A percentile compares a stretch with the other conserved stretches of the same genome.
Conservation (phyloP, 306 rosid genomes). For the Gastrolobium villosum region DNA sequence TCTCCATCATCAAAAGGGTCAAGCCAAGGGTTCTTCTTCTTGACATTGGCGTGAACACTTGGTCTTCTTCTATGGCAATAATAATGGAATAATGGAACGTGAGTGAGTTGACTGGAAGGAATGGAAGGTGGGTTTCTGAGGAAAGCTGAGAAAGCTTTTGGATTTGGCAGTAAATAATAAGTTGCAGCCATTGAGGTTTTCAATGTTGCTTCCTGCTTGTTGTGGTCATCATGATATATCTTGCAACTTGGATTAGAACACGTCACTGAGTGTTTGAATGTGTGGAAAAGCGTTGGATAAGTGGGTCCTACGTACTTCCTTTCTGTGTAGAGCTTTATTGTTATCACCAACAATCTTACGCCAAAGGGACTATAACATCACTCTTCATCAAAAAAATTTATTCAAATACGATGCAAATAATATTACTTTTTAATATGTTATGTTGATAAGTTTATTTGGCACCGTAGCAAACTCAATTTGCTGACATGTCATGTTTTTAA, state of each 20-base stretch:
- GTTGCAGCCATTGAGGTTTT: conserved; percentile 65
- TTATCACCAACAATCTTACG: neutral
- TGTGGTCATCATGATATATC: neutral
- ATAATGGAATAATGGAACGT: conserved; percentile 52
- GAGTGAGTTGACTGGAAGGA: conserved; percentile 50
- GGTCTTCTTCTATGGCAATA: conserved; percentile 47
- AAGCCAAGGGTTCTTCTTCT: conserved; percentile 82
- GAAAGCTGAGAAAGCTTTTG: conserved; percentile 69
- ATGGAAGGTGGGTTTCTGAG: conserved; percentile 66
- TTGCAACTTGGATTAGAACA: neutral
- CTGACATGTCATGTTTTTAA: too few relatives aligned
- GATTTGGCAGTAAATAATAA: conserved; percentile 62
- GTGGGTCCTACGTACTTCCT: conserved; percentile 54
- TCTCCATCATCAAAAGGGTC: conserved; percentile 88
- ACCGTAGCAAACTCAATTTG: too few relatives aligned
- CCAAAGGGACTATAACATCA: too few relatives aligned
- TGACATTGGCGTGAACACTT: conserved; percentile 48
- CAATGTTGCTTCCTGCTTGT: conserved; percentile 8
- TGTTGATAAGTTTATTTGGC: too few relatives aligned
- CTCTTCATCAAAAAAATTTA: too few relatives aligned
- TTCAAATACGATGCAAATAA: too few relatives aligned
- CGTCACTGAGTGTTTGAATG: conserved; percentile 45
- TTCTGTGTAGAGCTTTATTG: neutral
- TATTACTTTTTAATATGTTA: too few relatives aligned
- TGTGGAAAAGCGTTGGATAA: conserved; percentile 89